Conservation (phyloP, 2,329 filamentous ascomycete species). For the Cladophialophora exuberans region DNA sequence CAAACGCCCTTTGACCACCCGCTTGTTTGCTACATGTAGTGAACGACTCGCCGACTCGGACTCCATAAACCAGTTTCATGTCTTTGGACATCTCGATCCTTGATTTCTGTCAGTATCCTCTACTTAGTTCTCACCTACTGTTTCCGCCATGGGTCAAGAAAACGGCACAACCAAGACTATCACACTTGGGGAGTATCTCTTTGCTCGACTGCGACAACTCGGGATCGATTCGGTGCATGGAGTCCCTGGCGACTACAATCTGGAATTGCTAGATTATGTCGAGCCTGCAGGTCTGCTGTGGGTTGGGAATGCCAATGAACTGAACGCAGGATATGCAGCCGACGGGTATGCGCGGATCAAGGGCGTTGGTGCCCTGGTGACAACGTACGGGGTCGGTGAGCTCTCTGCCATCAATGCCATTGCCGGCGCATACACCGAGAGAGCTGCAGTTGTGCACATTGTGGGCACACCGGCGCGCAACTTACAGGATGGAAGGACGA, state of each 20-base stretch:
- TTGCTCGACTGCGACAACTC: constrained; percentile 51
- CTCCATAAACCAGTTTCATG: no score
- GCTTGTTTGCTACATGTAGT: no score
- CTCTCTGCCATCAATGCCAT: constrained; percentile 42
- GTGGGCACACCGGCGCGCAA: constrained; percentile 57
- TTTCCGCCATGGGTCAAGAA: no score
- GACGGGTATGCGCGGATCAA: constrained; percentile 73
- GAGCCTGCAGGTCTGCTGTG: constrained; percentile 57
- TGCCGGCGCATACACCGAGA: constrained; percentile 58
- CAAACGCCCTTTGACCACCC: no score
- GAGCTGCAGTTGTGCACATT: constrained; percentile 62
- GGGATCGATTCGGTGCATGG: constrained; percentile 55
- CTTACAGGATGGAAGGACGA: constrained; percentile 51
- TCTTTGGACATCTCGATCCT: no score
- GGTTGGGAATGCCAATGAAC: constrained; percentile 65
- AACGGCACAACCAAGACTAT: constrained; percentile 38
- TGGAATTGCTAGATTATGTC: constrained; percentile 59
- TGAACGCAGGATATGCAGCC: constrained; percentile 71
- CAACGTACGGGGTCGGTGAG: constrained; percentile 64
- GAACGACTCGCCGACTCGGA: no score
- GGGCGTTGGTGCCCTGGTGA: constrained; percentile 45
- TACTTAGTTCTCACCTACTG: no score
- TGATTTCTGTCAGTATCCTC: no score
- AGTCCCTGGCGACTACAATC: constrained; percentile 50
- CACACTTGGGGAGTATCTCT: constrained; percentile 53